Evolutionary conservation across 768 basidiomycete species (phyloP).

Genomic region (Pleurotus ostreatus): DNA sequence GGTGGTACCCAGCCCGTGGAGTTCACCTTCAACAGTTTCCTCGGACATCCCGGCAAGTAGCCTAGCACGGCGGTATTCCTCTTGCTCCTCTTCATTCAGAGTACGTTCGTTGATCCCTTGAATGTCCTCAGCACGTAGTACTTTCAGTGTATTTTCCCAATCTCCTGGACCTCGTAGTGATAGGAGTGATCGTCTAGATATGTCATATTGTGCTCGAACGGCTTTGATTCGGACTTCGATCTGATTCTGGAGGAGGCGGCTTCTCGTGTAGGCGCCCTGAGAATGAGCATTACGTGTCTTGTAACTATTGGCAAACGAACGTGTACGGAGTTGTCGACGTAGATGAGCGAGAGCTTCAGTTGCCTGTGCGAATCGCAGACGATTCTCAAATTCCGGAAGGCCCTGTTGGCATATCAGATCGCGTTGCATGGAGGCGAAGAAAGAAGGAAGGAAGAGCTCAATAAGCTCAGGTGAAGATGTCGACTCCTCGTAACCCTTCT

Average conservation of each 20-base stretch:
- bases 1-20: background rate
- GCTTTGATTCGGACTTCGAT: too few relatives aligned
- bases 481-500: background rate
- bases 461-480: constrained; percentile 11
- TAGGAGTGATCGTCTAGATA: too few relatives aligned
- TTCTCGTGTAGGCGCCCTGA: too few relatives aligned
- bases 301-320: constrained; percentile 14
- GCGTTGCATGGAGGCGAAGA: background rate
- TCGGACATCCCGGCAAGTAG: constrained; percentile 9
- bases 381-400: constrained; percentile 16
- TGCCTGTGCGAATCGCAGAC: background rate
- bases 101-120: constrained; percentile 11
- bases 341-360: background rate
- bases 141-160: background rate
- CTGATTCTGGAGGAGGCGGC: too few relatives aligned
- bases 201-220: too few relatives aligned
- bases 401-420: constrained; percentile 9
- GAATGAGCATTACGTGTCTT: constrained; percentile 3
- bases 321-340: constrained; percentile 15
- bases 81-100: constrained; percentile 16
- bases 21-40: too few relatives aligned
- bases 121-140: constrained; percentile 9
- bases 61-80: constrained; percentile 10
- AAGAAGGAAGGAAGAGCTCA: constrained; percentile 18
- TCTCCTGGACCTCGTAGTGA: too few relatives aligned